Base-by-base conservation (phyloP, 2,329 filamentous ascomycete genomes). In the Fusarium annulatum region DNA sequence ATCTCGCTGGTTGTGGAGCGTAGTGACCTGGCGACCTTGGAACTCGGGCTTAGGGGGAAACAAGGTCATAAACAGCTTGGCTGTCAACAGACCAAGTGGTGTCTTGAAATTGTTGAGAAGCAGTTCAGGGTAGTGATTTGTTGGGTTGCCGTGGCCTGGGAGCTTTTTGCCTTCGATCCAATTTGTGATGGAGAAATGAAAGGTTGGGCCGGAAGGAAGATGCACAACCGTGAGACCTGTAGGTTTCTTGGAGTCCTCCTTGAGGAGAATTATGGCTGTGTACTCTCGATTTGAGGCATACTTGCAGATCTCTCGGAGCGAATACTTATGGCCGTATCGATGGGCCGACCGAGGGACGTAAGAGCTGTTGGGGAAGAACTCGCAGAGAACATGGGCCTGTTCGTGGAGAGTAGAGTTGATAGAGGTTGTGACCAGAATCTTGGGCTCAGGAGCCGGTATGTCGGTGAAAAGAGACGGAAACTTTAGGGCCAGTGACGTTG, bases 71-170 rank as follows among this genome's bases (percentile, higher is more conserved):
- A 99, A 96, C 3, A 98, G 86, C 78, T 94, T 92, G 14, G 95
- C 96, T 0, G 95, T 94, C 43, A 98, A 86, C 15, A 97, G 86
- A 84, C 96, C 96, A 4, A 99, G 88, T 0, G 96, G 94, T 0
- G 96, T 99, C 78, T 93, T 93, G 80, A 99, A 99, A 81, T 96
- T 96, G 83, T 98, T 98, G 58, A 98, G 87, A 41, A 97, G 81
- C 88, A 98, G 87, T 83, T 98, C 96, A 2, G 95, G 95, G 79
- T 94, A 94, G 84, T 98, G 95, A 55, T 94, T 93, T 3, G 96
- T 98, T 0, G 95, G 90, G 75, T 95, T 96, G 53, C 83, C 96
- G 81, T 99, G 96, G 4, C 96, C 95, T 0, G 95, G 94, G 19
- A 99, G 87, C 73, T 93, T 94, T 80, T 93, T 94, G 57, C 94